Base-by-base conservation (phyloP, 1,139 yeast genomes). In the Oligophagozyma castellii region DNA sequence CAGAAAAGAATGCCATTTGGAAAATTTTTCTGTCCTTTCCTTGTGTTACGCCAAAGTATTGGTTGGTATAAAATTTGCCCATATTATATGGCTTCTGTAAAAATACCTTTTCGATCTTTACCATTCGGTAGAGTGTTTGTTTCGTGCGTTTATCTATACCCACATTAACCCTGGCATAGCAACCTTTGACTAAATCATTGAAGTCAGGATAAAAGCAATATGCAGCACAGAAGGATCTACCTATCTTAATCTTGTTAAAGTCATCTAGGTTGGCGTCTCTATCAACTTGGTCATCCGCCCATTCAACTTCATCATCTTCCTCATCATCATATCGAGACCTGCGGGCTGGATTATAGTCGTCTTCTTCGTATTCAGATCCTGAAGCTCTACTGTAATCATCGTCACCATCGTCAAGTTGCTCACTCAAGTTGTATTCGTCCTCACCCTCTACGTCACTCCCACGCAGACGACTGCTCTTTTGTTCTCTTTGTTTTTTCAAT, bases 151-250 rank as follows among this genome's bases (percentile, higher is more conserved):
- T 66, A 44, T 77, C 79, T 24, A 61, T 48, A 4, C 94, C 95
- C 35, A 86, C 67, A 48, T 83, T 81, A 31, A 89, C 73, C 40
- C 86, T 70, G 19, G 89, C 93, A 52, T 65, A 83, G 26, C 93
- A 72, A 15, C 83, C 93, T 22, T 68, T 61, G 10, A 80, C 67
- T 1, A 69, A 65, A 14, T 70, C 73, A 31, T 68, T 73, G 53
- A 89, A 86, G 16, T 73, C 84, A 5, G 89, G 84, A 53, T 84
- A 76, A 52, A 76, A 84, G 50, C 89, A 73, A 50, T 65, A 81
- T 48, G 77, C 76, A 31, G 74, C 67, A 32, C 84, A 67, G 41
- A 74, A 67, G 5, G 79, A 63, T 48, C 95, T 73, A 8, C 95
- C 93, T 28, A 89, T 68, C 36, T 76, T 65, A 20, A 80, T 61